Percentiles rank a stretch among this genome's conserved stretches.
Evolutionary conservation across 331 rosid species (phyloP).

Genomic region (Saraca asoca): DNA sequence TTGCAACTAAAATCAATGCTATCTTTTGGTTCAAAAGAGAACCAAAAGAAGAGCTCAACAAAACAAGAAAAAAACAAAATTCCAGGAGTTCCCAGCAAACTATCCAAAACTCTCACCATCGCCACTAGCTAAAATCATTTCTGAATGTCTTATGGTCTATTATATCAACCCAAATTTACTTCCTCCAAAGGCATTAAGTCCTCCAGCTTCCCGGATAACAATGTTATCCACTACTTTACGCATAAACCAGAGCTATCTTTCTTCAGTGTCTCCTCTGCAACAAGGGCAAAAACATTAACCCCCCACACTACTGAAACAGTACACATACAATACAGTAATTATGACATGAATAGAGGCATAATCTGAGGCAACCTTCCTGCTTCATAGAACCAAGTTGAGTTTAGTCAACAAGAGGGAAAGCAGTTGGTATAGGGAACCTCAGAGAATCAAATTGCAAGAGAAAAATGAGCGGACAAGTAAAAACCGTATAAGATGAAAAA

Average conservation of each 20-base stretch:
- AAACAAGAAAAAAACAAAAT: too few relatives aligned
- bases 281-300: constrained; percentile 32
- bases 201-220: not conserved
- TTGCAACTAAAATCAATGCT: too few relatives aligned
- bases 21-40: too few relatives aligned
- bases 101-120: too few relatives aligned
- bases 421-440: not conserved
- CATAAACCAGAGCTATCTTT: constrained; percentile 2
- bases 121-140: not conserved
- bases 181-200: constrained; percentile 13
- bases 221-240: not conserved
- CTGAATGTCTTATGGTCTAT: not conserved
- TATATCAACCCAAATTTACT: constrained; percentile 20
- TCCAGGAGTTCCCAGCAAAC: too few relatives aligned
- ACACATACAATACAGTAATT: constrained; percentile 17
- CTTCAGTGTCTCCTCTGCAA: constrained; percentile 68
- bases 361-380: too few relatives aligned
- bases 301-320: constrained; percentile 1
- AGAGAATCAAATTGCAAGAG: not conserved
- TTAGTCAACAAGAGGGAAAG: constrained; percentile 8
- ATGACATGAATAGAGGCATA: not conserved
- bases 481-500: too few relatives aligned
- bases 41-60: too few relatives aligned
- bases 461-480: not conserved
- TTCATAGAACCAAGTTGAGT: too few relatives aligned